phyloP scores from a whole-genome alignment of 2,329 filamentous ascomycete genomes.

The Cordyceps fumosorosea region DNA sequence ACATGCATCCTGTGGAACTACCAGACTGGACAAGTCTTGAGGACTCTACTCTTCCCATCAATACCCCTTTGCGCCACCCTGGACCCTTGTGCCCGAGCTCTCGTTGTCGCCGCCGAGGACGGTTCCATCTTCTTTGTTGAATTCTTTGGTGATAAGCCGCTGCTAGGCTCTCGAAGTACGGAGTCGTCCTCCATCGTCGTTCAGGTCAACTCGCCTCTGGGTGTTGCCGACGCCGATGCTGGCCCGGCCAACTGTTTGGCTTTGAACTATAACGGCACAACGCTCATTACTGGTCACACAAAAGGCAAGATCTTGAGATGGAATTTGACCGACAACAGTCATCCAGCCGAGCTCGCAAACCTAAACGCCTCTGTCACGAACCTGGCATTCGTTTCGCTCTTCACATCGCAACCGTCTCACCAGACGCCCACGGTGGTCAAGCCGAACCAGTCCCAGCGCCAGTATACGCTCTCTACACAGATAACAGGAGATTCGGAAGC shows the following conservation, averaged over 20 bases:
- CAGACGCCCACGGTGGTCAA: slow-evolving; percentile 64
- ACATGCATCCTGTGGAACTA: slow-evolving; percentile 94
- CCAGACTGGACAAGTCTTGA: slow-evolving; percentile 65
- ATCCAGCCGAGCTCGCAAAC: slow-evolving; percentile 59
- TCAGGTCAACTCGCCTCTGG: slow-evolving; percentile 47
- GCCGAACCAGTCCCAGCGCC: slow-evolving; percentile 62
- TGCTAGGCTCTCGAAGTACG: slow-evolving; percentile 46
- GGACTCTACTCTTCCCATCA: slow-evolving; percentile 75
- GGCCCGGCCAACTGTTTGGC: slow-evolving; percentile 63
- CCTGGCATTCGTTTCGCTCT: slow-evolving; percentile 62
- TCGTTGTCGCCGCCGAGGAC: slow-evolving; percentile 75
- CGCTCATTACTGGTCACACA: slow-evolving; percentile 71
- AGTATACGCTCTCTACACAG: slow-evolving; percentile 61
- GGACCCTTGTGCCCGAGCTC: slow-evolving; percentile 76
- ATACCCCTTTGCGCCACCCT: slow-evolving; percentile 65
- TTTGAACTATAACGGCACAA: slow-evolving; percentile 76
- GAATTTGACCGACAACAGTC: slow-evolving; percentile 67
- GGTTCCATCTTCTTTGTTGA: slow-evolving; percentile 75
- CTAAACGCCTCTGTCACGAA: slow-evolving; percentile 81
- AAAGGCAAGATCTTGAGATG: slow-evolving; percentile 74
- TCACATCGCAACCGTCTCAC: slow-evolving; percentile 25
- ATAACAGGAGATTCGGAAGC: slow-evolving; percentile 40
- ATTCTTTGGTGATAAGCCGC: slow-evolving; percentile 51
- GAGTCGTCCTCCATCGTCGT: slow-evolving; percentile 52
- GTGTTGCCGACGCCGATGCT: slow-evolving; percentile 54